Evolutionary conservation across 345 rosid genomes (phyloP), one percentile per base, ranked within the genome.

Genomic region (Eucalyptus victrix): DNA sequence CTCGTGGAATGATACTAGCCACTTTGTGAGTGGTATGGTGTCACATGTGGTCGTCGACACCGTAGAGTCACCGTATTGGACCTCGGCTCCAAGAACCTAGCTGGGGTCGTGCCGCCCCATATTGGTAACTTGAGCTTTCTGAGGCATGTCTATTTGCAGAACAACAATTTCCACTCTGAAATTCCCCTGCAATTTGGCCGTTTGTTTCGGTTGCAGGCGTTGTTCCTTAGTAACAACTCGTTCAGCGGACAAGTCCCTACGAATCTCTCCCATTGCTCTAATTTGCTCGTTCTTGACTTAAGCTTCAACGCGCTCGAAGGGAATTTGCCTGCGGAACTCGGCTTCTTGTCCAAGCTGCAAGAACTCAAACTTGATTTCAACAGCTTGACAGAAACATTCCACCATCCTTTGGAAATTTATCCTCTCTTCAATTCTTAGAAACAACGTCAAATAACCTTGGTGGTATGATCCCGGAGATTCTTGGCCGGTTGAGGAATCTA

Each of bases 121-220:
- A 67, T 67, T 3, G 80, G 80, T 4, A 67, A 67, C 80, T 0
- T 67, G 6, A 67, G 80, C 42, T 67, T 67, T 67, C 17, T 32
- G 4, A 67, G 80, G 0, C 0, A 32, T 32, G 2, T 32, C 80
- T 0, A 32, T 67, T 0, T 67, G 1, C 0, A 32, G 0, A 67
- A 17, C 42, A 69, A 69, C 1, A 5, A 0, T 32, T 69, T 69
- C 12, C 42, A 0, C 42, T 69, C 80, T 0, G 0, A 32, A 69
- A 69, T 69, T 69, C 4, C 42, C 12, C 1, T 3, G 0, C 42
- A 69, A 1, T 69, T 69, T 1, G 3, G 7, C 24, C 1, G 0
- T 24, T 69, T 69, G 42, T 69, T 32, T 69, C 13, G 7, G 2
- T 69, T 69, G 2, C 80, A 17, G 0, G 0, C 0, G 0, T 42